phyloP scores from a whole-genome alignment of 225 moss, liverwort and hornwort genomes.

The Ulota crispa region DNA sequence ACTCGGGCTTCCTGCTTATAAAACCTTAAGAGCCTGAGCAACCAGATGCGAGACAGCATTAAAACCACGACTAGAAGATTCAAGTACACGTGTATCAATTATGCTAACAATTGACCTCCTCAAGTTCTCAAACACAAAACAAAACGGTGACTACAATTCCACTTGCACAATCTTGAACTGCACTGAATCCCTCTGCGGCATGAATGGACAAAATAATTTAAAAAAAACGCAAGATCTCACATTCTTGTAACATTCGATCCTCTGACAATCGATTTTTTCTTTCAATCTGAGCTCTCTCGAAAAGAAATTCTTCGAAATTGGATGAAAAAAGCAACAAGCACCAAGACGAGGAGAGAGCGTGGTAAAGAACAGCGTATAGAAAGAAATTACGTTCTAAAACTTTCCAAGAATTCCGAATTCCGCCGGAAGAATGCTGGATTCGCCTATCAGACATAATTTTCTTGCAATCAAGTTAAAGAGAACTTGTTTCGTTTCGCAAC shows the following conservation, averaged over 20 bases:
- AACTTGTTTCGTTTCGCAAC: no score
- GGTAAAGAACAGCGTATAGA: background rate
- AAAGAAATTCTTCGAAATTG: background rate
- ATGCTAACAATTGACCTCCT: background rate
- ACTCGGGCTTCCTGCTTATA: background rate
- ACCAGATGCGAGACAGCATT: background rate
- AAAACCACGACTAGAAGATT: background rate
- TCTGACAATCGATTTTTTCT: no score
- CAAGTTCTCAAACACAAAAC: background rate
- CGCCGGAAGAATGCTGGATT: background rate
- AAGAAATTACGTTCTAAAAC: background rate
- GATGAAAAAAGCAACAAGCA: background rate
- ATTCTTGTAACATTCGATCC: conserved; percentile 10
- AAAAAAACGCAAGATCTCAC: background rate
- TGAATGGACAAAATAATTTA: background rate
- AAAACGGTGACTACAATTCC: background rate
- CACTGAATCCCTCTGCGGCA: background rate
- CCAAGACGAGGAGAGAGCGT: background rate
- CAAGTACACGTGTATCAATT: background rate
- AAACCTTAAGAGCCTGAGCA: background rate
- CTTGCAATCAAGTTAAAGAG: background rate
- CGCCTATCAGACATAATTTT: background rate
- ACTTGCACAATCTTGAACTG: background rate
- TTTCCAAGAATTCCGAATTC: background rate
- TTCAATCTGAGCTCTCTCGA: background rate